phyloP scores from a whole-genome alignment of 495 filamentous ascomycete species.

The Xylaria bambusicola region DNA sequence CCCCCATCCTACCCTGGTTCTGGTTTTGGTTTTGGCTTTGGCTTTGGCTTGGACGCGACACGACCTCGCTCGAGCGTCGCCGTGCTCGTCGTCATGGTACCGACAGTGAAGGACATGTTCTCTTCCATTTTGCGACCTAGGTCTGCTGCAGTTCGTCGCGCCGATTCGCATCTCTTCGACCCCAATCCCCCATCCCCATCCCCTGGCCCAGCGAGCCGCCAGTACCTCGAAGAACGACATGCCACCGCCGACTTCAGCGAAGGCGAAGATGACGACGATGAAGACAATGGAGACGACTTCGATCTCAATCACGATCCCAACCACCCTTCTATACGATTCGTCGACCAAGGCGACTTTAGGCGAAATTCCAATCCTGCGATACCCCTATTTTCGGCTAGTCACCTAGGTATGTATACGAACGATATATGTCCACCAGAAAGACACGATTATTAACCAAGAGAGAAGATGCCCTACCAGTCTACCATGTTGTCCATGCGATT shows the following conservation, averaged over 20 bases:
- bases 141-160: constrained; percentile 30
- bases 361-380: constrained; percentile 64
- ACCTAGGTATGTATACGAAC: constrained; percentile 62
- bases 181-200: constrained; percentile 34
- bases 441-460: neutral
- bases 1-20: too few relatives aligned
- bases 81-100: constrained; percentile 18
- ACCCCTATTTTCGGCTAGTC: constrained; percentile 79
- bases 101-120: constrained; percentile 42
- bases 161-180: constrained; percentile 31
- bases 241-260: constrained; percentile 62
- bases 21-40: neutral
- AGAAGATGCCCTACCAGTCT: constrained; percentile 69
- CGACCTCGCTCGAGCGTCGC: constrained; percentile 2
- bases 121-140: constrained; percentile 46
- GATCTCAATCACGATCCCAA: constrained; percentile 49
- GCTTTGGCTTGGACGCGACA: constrained; percentile 16
- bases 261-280: constrained; percentile 38
- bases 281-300: constrained; percentile 40
- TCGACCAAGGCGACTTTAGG: constrained; percentile 32
- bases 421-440: neutral
- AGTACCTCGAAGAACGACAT: constrained; percentile 45
- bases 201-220: constrained; percentile 34
- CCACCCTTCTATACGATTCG: constrained; percentile 45
- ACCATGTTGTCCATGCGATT: constrained; percentile 85